Evolutionary conservation across 176 grass and related monocot genomes (phyloP).

Genomic region (Tuctoria greenei): DNA sequence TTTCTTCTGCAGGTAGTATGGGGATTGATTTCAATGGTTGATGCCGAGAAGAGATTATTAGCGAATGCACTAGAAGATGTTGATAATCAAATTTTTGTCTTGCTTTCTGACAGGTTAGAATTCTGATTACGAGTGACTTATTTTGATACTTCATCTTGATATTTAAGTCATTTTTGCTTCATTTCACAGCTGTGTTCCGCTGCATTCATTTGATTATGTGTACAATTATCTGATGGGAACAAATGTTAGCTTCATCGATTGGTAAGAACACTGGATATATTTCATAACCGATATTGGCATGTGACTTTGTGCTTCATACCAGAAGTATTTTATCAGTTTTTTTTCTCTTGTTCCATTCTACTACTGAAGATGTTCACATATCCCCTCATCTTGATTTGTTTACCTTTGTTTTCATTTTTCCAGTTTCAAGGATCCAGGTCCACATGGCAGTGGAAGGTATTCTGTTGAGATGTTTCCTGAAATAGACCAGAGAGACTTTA

Average conservation of each 20-base stretch:
- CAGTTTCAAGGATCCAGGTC: conserved; percentile 94
- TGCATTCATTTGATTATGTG: conserved; percentile 93
- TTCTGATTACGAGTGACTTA: conserved; percentile 22
- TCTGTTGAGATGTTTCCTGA: conserved; percentile 78
- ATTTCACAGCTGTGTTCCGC: conserved; percentile 79
- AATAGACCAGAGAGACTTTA: conserved; percentile 77
- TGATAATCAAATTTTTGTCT: conserved; percentile 92
- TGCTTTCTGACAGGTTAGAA: conserved; percentile 91
- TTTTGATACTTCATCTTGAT: conserved; percentile 28
- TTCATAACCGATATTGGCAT: conserved; percentile 23
- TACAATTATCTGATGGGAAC: conserved; percentile 96
- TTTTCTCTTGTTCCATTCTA: background rate
- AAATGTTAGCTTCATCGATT: conserved; percentile 84
- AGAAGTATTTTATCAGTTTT: background rate
- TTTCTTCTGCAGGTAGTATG: conserved; percentile 71
- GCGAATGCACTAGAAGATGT: conserved; percentile 80
- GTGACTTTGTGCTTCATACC: conserved; percentile 6
- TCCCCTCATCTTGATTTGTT: conserved; percentile 29
- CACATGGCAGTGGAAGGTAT: conserved; percentile 94
- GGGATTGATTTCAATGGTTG: conserved; percentile 97
- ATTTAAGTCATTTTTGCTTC: conserved; percentile 39
- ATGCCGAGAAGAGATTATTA: conserved; percentile 92
- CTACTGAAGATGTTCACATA: conserved; percentile 2
- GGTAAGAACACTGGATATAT: conserved; percentile 59
- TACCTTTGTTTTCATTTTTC: conserved; percentile 40